These are phyloP conservation scores for Microbotryum violaceum DNA, from an alignment of 1,284 basidiomycete genomes.

Conservation along the genomic window DNA sequence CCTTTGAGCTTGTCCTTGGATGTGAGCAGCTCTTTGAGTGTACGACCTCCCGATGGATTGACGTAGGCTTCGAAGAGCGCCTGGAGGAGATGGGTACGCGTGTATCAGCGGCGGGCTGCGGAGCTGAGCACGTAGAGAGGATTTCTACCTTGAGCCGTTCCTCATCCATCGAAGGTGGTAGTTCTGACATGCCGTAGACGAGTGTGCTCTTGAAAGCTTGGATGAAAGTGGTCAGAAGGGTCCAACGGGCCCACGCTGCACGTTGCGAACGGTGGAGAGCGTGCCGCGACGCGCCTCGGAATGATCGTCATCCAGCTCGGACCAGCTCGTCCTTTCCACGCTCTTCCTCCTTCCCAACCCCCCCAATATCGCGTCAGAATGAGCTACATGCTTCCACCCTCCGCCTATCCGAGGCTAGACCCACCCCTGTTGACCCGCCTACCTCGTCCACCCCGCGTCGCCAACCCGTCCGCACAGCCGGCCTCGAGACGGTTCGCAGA, in stretches of 20 bases:
- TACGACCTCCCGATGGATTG: background rate
- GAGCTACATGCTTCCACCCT: no score
- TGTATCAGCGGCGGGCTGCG: background rate
- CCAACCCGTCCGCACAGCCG: slow-evolving; percentile 1
- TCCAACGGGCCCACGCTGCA: no score
- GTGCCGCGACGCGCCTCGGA: no score
- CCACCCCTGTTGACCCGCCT: slow-evolving; percentile 13
- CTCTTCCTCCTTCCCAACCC: no score
- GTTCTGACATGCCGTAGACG: background rate
- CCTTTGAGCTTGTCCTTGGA: background rate
- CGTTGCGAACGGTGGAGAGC: no score
- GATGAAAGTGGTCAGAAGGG: no score
- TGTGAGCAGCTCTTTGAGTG: slow-evolving; percentile 3
- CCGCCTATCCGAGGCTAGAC: background rate
- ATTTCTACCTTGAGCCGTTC: background rate
- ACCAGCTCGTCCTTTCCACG: no score
- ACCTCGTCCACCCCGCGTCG: slow-evolving; percentile 2
- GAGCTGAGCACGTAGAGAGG: background rate
- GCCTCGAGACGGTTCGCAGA: slow-evolving; percentile 3
- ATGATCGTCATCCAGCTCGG: no score
- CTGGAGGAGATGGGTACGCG: no score
- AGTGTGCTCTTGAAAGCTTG: no score
- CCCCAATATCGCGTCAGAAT: no score
- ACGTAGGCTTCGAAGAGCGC: no score
- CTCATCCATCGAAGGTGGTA: background rate